Base-by-base conservation (phyloP, 2,329 filamentous ascomycete genomes). In the Aureobasidium sp. region DNA sequence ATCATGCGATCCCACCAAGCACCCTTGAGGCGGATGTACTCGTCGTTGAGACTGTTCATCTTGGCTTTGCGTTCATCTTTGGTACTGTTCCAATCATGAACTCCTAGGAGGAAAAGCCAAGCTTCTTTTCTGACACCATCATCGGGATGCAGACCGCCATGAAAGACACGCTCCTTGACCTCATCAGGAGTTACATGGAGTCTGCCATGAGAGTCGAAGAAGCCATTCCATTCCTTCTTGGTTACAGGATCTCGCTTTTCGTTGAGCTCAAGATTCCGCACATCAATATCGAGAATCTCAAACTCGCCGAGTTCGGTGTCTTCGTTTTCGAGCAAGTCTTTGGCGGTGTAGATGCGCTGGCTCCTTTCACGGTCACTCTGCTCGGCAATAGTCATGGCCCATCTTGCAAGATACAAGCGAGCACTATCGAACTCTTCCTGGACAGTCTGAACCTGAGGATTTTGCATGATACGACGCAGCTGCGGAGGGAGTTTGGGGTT, bases 331-430 rank as follows among this genome's bases (percentile, higher is more conserved):
- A 97, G 76, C 3, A 96, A 86, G 70, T 98, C 93, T 59, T 84
- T 84, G 1, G 89, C 91, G 0, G 90, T 96, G 87, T 90, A 98
- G 64, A 95, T 90, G 41, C 90, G 78, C 68, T 90, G 86, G 48
- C 83, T 87, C 21, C 85, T 77, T 62, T 98, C 93, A 34, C 83
- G 79, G 64, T 98, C 93, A 62, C 90, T 91, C 72, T 98, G 93
- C 68, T 98, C 94, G 0, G 93, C 90, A 59, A 98, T 95, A 6
- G 90, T 90, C 93, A 98, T 97, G 2, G 93, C 93, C 93, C 93
- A 98, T 58, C 93, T 79, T 19, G 93, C 93, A 34, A 98, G 77
- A 65, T 98, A 98, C 56, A 98, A 78, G 59, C 93, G 81, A 3
- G 94, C 93, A 63, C 90, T 95, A 73, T 98, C 94, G 62, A 96